Base-by-base conservation (phyloP, 2,329 filamentous ascomycete genomes). In the Monilinia fructigena region DNA sequence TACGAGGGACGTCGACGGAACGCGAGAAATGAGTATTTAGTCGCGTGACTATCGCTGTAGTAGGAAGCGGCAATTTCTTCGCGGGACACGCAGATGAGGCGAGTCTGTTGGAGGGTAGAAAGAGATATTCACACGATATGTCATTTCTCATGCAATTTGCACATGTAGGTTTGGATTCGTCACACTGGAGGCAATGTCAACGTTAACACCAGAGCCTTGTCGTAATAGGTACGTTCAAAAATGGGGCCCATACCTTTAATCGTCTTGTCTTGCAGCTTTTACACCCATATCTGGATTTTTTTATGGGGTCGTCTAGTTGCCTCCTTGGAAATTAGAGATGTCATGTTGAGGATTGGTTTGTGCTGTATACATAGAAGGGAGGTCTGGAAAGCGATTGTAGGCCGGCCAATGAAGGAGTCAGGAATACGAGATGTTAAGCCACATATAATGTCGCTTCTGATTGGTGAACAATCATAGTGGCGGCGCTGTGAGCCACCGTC, bases 261-360 rank as follows among this genome's bases (percentile, higher is more conserved):
- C 63, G 45, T 58, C n/a, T 47, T 50, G 45, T n/a, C 20, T 65
- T 65, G 31, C 54, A 65, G 45, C 55, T 52, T 56, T 59, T 58
- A n/a, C 63, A 65, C 16, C 54, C 54, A 11, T 65, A 65, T n/a
- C 63, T 54, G 42, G 54, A 59, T 26, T 65, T 65, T 65, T 50
- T 38, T 65, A 38, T 58, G 53, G 28, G 52, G 42, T 20, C 62
- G 28, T 26, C 54, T 35, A 23, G 18, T 35, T 8, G 52, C n/a
- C 38, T 63, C 48, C n/a, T 55, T 63, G 3, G 48, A 11, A 38
- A 23, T 48, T 14, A 12, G 26, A 20, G 40, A 47, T 7, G 40
- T 26, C 55, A 59, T 59, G 6, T 31, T 8, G 14, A 53, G 5
- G 5, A 31, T 45, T 31, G 11, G 12, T 20, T 59, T 26, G 45